Base-by-base conservation (phyloP, 345 rosid species). In the Cardiospermum halicacabum region DNA sequence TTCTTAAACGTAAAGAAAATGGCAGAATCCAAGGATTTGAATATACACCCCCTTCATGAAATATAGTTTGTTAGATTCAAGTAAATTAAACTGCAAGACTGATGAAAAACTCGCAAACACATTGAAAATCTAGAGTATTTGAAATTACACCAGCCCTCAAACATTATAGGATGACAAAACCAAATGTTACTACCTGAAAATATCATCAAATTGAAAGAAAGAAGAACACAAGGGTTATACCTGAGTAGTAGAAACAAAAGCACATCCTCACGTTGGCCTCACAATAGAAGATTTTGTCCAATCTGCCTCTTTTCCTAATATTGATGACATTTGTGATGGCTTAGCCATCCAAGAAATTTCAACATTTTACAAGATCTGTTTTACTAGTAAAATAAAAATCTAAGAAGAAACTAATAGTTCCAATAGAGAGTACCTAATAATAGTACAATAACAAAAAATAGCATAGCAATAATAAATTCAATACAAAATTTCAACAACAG, bases 241-340 rank as follows among this genome's bases (percentile, higher is more conserved):
- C 97, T 87, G 96, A 69, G 93, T 80, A 32, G 80, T 78, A 62
- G 90, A 86, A 51, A 77, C 76, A 78, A 94, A 85, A 61, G 96
- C 88, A 78, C 79, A 85, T 55, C 99, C 97, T 57, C n/a, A 66
- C 13, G 91, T 84, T 67, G 99, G 99, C 78, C 99, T 84, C 71
- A 84, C 34, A 58, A 89, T 70, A 91, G 82, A 62, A 91, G 60
- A 76, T 74, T 79, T 64, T 89, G 96, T 70, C 97, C 96, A 75
- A 94, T 89, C 66, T 91, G 99, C 77, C 87, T 89, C 90, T n/a
- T 91, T 84, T 26, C 87, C 62, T 19, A 93, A 65, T 21, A 66
- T 50, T 11, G 96, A 84, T n/a, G 92, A 82, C 66, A 66, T 43
- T 47, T 69, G 89, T 28, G 97, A 81, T 70, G 96, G 96, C 76